A percentile compares a stretch with the other conserved stretches of the same genome.
Conservation (phyloP, 202 grass and related monocot genomes). For the Zizania palustris region DNA sequence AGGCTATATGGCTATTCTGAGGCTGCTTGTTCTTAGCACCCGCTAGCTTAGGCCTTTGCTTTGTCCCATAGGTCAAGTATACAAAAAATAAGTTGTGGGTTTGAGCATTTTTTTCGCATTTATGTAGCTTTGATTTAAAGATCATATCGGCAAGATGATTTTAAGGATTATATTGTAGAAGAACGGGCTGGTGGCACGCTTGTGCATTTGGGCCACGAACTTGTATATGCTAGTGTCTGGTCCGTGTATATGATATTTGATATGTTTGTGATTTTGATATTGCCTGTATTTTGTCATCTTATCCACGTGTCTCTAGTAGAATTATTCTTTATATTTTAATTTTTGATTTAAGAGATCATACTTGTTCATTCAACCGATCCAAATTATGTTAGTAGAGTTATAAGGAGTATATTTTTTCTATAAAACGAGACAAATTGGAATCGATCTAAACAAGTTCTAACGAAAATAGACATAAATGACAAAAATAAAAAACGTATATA, state of each 20-base stretch:
- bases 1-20: conserved; percentile 59
- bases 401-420: no score
- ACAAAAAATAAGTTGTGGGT: conserved; percentile 36
- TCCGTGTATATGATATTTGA: conserved; percentile 10
- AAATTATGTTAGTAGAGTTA: no score
- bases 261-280: conserved; percentile 19
- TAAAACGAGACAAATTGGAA: no score
- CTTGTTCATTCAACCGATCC: no score
- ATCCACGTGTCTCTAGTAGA: no score
- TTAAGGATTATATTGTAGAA: conserved; percentile 20
- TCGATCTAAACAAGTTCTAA: no score
- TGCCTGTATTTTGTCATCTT: background rate
- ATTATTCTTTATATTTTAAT: no score
- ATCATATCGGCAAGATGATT: conserved; percentile 15
- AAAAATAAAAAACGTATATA: no score
- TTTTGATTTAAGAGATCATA: no score
- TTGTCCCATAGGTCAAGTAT: conserved; percentile 45
- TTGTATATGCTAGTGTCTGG: conserved; percentile 34
- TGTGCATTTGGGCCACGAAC: conserved; percentile 33
- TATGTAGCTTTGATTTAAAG: conserved; percentile 11
- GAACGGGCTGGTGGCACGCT: conserved; percentile 25
- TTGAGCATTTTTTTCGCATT: conserved; percentile 4
- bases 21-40: conserved; percentile 72
- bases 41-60: conserved; percentile 61
- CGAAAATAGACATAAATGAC: no score